Conservation (phyloP, 2,329 filamentous ascomycete genomes). For the Chrysoporthe cubensis region DNA sequence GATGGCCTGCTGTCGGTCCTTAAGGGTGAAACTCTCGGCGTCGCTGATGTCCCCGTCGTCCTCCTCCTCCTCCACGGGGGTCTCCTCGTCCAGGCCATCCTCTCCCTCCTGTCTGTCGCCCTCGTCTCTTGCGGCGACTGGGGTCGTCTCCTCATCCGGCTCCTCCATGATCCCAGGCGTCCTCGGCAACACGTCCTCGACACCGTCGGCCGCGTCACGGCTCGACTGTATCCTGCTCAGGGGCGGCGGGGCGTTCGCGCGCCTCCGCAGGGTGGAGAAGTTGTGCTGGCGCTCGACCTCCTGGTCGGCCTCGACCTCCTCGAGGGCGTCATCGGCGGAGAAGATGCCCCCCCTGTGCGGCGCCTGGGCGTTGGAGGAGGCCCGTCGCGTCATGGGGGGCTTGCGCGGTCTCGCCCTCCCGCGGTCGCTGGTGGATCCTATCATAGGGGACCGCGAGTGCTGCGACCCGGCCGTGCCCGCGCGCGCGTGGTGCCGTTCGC, state of each 20-base stretch:
- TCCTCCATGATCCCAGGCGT: conserved; percentile 24
- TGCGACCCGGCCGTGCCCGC: conserved; percentile 42
- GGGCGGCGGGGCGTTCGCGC: conserved; percentile 38
- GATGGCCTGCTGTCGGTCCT: conserved; percentile 95
- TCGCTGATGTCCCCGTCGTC: conserved; percentile 81
- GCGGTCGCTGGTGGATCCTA: conserved; percentile 50
- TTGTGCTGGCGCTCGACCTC: conserved; percentile 49
- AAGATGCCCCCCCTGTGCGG: conserved; percentile 85
- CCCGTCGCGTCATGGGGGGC: conserved; percentile 72
- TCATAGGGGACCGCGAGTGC: conserved; percentile 49
- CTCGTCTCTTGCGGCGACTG: conserved; percentile 23
- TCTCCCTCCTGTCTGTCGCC: conserved; percentile 20
- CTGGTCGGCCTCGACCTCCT: conserved; percentile 76
- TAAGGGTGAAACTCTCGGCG: conserved; percentile 95
- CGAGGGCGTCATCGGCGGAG: conserved; percentile 85
- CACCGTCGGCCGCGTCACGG: conserved; percentile 34
- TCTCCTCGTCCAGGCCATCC: conserved; percentile 42
- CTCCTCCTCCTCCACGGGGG: conserved; percentile 56
- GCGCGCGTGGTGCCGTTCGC: conserved; percentile 46
- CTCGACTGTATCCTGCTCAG: conserved; percentile 37
- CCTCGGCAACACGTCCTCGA: conserved; percentile 26
- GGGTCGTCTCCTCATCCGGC: conserved; percentile 27
- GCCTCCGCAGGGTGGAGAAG: conserved; percentile 45
- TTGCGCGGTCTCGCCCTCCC: conserved; percentile 65
- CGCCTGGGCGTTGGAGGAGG: conserved; percentile 71